phyloP scores from a whole-genome alignment of 164 flowering plant genomes.

The Stephania yunnanensis region DNA sequence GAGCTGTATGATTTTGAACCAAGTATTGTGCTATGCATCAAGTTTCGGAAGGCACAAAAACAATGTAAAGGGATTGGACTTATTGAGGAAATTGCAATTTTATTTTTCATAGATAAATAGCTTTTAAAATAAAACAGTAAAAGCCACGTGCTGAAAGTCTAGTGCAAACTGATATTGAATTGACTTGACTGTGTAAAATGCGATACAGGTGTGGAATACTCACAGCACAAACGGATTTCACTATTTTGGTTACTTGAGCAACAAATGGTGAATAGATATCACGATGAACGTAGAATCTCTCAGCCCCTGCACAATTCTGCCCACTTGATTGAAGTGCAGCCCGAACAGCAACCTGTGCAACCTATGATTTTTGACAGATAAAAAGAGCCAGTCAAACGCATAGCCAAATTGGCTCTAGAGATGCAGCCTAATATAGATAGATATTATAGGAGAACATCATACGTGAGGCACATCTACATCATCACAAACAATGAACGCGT shows the following conservation, averaged over 20 bases:
- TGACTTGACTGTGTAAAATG: neutral
- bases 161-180: neutral
- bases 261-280: constrained; percentile 75
- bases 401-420: constrained; percentile 4
- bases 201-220: constrained; percentile 26
- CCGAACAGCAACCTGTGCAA: constrained; percentile 91
- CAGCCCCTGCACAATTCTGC: constrained; percentile 99
- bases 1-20: neutral
- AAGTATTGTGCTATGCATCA: neutral
- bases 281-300: constrained; percentile 91
- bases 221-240: constrained; percentile 81
- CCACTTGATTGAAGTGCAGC: constrained; percentile 97
- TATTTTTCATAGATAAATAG: neutral
- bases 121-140: neutral
- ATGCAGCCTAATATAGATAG: constrained; percentile 8
- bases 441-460: constrained; percentile 25
- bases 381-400: neutral
- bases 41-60: neutral
- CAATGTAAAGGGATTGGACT: neutral
- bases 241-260: constrained; percentile 64
- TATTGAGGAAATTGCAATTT: neutral
- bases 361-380: constrained; percentile 34
- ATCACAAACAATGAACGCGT: constrained; percentile 95
- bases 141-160: neutral
- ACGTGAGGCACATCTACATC: constrained; percentile 91